Conservation (phyloP, 225 moss, liverwort and hornwort genomes). For the Pleurozium schreberi region DNA sequence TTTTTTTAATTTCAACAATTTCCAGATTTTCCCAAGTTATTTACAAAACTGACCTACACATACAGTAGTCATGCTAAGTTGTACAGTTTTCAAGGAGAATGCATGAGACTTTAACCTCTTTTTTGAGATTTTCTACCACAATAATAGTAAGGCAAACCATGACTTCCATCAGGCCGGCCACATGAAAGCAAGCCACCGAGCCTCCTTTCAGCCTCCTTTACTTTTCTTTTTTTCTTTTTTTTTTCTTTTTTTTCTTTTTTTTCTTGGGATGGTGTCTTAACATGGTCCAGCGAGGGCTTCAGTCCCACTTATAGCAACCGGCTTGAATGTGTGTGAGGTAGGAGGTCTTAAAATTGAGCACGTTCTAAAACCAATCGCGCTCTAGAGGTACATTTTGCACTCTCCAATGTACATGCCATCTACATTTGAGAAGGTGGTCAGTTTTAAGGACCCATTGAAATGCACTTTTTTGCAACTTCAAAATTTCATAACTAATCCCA, state of each 20-base stretch:
- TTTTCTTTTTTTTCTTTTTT: background rate
- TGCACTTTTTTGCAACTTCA: no score
- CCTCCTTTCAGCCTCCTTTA: background rate
- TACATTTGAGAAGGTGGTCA: no score
- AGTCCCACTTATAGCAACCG: background rate
- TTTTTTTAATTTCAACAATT: no score
- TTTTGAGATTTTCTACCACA: background rate
- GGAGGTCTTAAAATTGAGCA: no score
- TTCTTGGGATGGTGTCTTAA: background rate
- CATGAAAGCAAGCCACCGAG: background rate
- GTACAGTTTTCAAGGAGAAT: background rate
- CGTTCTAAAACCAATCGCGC: no score
- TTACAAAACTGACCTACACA: no score
- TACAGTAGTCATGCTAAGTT: no score
- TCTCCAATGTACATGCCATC: no score
- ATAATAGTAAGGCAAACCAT: background rate
- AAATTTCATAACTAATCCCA: no score
- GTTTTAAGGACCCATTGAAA: no score
- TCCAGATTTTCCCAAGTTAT: no score
- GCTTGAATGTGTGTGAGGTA: background rate
- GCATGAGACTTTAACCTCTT: background rate
- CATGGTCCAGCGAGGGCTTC: background rate
- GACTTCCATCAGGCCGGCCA: background rate
- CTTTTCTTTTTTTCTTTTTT: background rate
- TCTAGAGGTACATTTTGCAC: no score